Evolutionary conservation across 1,139 yeast genomes (phyloP).

Genomic region (Scheffersomyces insectosa): DNA sequence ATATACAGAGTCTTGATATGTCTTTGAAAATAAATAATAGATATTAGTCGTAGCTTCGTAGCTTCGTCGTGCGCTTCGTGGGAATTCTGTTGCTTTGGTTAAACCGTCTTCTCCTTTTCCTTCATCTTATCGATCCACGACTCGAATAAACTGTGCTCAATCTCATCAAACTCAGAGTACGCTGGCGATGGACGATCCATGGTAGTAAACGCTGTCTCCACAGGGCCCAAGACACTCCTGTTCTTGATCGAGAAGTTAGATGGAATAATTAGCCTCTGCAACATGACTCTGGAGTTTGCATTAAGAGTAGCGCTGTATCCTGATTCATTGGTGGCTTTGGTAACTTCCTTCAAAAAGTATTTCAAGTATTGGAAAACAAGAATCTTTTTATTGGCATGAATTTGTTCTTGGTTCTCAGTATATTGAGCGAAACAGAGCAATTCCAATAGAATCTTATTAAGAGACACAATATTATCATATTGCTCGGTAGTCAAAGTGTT

Average conservation of each 20-base stretch:
- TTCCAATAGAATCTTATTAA: constrained; percentile 32
- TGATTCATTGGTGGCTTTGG: constrained; percentile 17
- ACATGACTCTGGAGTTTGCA: constrained; percentile 14
- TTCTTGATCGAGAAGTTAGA: constrained; percentile 23
- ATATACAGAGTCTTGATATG: too few species aligned
- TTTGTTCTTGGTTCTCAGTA: constrained; percentile 14
- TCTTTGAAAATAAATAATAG: too few species aligned
- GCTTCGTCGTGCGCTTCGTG: too few species aligned
- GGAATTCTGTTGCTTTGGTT: too few species aligned
- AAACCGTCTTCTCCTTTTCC: constrained; percentile 4
- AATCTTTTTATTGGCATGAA: constrained; percentile 23
- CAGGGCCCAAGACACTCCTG: not conserved
- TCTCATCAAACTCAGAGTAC: constrained; percentile 37
- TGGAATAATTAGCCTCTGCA: constrained; percentile 39
- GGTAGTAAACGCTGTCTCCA: not conserved
- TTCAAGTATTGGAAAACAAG: constrained; percentile 42
- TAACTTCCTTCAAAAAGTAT: constrained; percentile 41
- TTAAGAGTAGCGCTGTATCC: not conserved
- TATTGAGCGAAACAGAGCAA: constrained; percentile 25
- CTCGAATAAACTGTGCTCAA: constrained; percentile 43
- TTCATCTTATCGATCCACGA: constrained; percentile 47
- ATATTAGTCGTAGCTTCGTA: too few species aligned
- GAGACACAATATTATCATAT: constrained; percentile 32
- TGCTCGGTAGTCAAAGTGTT: constrained; percentile 36
- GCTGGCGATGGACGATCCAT: constrained; percentile 1